phyloP scores from a whole-genome alignment of 768 basidiomycete species.

The Leucocoprinus sp. region DNA sequence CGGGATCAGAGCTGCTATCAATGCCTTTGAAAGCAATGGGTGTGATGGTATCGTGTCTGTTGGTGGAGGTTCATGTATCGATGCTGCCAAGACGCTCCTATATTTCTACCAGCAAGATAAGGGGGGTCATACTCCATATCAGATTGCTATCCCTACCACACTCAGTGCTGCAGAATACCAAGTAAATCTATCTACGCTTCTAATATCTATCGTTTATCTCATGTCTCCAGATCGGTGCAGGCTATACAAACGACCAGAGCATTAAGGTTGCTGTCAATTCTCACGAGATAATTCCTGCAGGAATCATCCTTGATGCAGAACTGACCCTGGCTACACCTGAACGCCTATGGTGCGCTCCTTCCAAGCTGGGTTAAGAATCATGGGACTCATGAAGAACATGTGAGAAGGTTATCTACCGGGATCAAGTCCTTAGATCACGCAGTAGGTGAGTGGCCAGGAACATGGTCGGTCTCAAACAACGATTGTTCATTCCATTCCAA shows the following conservation, averaged over 20 bases:
- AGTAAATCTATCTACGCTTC: constrained; percentile 25
- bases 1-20: constrained; percentile 50
- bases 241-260: constrained; percentile 64
- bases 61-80: constrained; percentile 77
- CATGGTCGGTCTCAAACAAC: no score
- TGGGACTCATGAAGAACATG: background rate
- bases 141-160: constrained; percentile 79
- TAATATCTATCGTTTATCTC: background rate
- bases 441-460: constrained; percentile 40
- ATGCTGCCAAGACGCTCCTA: constrained; percentile 67
- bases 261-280: constrained; percentile 52
- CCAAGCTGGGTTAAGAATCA: background rate
- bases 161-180: constrained; percentile 73
- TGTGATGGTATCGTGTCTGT: constrained; percentile 67
- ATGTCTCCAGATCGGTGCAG: constrained; percentile 46
- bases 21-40: constrained; percentile 42
- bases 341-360: constrained; percentile 49
- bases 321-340: constrained; percentile 68
- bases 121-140: constrained; percentile 44
- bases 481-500: background rate
- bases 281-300: constrained; percentile 55
- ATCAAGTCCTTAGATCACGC: constrained; percentile 75
- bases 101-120: constrained; percentile 51
- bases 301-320: constrained; percentile 72
- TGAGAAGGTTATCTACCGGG: constrained; percentile 66